A percentile compares a stretch with the other conserved stretches of the same genome.
Conservation (phyloP, 306 rosid species). For the Prunus kanzakura region DNA sequence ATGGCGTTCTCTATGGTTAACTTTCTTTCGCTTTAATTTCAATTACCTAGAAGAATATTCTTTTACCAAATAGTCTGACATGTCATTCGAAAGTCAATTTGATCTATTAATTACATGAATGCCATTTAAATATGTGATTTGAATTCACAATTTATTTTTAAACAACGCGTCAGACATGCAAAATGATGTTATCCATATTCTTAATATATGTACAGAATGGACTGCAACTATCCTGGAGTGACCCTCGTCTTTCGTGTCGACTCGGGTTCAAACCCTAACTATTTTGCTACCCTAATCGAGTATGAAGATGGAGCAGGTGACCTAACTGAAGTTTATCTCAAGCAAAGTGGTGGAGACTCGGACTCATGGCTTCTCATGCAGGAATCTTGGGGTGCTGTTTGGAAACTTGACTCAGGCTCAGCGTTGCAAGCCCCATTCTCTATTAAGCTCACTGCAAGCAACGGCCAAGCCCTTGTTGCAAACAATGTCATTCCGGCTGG, state of each 20-base stretch:
- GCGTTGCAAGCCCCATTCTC: conserved; percentile 54
- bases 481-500: conserved; percentile 53
- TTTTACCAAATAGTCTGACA: not conserved
- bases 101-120: too few relatives aligned
- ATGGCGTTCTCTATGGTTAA: too few relatives aligned
- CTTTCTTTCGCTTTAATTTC: not conserved
- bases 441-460: conserved; percentile 37
- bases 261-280: conserved; percentile 51
- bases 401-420: conserved; percentile 47
- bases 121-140: not conserved
- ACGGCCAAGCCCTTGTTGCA: conserved; percentile 40
- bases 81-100: not conserved
- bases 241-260: conserved; percentile 49
- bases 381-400: conserved; percentile 69
- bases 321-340: conserved; percentile 45
- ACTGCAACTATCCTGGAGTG: conserved; percentile 46
- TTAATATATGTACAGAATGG: conserved; percentile 31
- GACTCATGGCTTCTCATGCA: conserved; percentile 54
- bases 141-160: too few relatives aligned
- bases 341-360: conserved; percentile 34
- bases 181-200: too few relatives aligned
- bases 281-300: conserved; percentile 49
- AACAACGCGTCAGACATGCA: too few relatives aligned
- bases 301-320: conserved; percentile 66
- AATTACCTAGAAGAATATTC: not conserved